Base-by-base conservation (phyloP, 192 early-diverging fungal genomes). In the Umbelopsis sp. region DNA sequence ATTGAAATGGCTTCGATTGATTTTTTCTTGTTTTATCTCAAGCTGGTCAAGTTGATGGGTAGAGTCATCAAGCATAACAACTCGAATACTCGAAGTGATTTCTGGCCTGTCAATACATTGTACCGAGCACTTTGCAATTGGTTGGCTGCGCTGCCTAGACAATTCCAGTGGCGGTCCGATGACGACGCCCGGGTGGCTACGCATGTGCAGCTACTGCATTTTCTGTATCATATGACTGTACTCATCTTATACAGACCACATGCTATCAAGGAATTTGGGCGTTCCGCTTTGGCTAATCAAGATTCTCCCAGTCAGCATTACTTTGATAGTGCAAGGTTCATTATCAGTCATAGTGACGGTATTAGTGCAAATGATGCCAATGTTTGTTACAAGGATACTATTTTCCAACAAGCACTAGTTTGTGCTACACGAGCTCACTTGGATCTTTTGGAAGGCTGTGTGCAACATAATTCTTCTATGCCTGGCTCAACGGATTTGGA, bases 31-130 rank as follows among this genome's bases (percentile, higher is more conserved):
- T 27, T n/a, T 18, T 61, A 61, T 61, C 8, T 61, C 10, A 61
- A 61, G 27, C 15, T 61, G 25, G 55, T 61, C 25, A 61, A 61
- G 55, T 61, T 61, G 30, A 61, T 61, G 55, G 55, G 55, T 35
- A 25, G 55, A 35, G 55, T 61, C 27, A 25, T 61, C 25, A 61
- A 61, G 30, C 55, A 61, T 35, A 11, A 61, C 7, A 61, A 13
- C 33, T 11, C 55, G 1, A 25, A 11, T 4, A 16, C 55, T 1
- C 27, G 55, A 33, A 25, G 55, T 1, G 55, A 61, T 18, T 61
- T 61, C n/a, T 61, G 55, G 55, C 55, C 55, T 0, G 55, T 61
- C 30, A 61, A 33, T 33, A 61, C 55, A 3, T 35, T 61, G 15
- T 10, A 61, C 30, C 55, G 55, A 13, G 55, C 55, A 16, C 30